A percentile compares a stretch with the other conserved stretches of the same genome.
Conservation (phyloP, 768 basidiomycete species). For the Kwoniella mangroviensis region DNA sequence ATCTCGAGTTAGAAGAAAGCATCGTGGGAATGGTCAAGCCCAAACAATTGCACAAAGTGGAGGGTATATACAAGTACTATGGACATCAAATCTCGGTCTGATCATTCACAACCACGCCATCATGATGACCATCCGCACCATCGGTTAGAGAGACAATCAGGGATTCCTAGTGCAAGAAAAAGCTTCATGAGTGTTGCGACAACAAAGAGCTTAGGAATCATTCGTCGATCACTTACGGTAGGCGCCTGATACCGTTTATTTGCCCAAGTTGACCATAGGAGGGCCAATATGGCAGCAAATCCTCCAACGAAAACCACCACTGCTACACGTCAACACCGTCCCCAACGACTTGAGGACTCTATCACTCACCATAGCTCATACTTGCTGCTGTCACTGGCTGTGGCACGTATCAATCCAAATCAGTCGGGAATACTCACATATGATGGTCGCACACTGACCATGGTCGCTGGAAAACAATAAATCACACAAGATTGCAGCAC, state of each 20-base stretch:
- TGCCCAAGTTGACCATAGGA: slow-evolving; percentile 21
- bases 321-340: not conserved
- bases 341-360: not conserved
- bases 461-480: slow-evolving; percentile 29
- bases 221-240: slow-evolving; percentile 4
- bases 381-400: slow-evolving; percentile 22
- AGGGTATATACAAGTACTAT: too few relatives aligned
- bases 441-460: slow-evolving; percentile 19
- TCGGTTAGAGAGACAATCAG: not conserved
- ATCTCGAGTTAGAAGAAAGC: not conserved
- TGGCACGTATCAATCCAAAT: too few relatives aligned
- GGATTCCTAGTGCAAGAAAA: not conserved
- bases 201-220: too few relatives aligned
- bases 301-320: slow-evolving; percentile 24
- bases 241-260: slow-evolving; percentile 18
- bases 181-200: not conserved
- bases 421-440: too few relatives aligned
- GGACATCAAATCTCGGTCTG: not conserved
- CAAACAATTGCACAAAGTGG: not conserved
- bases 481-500: slow-evolving; percentile 27
- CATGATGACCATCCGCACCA: not conserved
- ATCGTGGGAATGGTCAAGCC: not conserved
- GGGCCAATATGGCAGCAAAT: slow-evolving; percentile 3
- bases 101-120: not conserved
- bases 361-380: slow-evolving; percentile 25